Base-by-base conservation (phyloP, 345 rosid species). In the Hibiscus mutabilis region DNA sequence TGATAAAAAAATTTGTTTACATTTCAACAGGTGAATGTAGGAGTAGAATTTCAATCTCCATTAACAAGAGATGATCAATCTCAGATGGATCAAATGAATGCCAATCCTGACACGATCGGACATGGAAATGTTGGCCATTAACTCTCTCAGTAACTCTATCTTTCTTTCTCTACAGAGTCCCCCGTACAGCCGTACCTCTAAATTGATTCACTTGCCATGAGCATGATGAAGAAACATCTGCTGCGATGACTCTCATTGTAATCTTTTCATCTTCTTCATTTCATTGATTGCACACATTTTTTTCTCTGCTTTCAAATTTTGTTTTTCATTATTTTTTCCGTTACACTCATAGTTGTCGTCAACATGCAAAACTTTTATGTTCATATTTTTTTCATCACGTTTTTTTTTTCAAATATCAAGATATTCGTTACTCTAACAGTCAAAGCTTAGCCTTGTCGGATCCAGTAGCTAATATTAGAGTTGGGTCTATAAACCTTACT, bases 381-480 rank as follows among this genome's bases (percentile, higher is more conserved):
- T 29, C 3, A 29, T 29, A 29, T 29, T 29, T 29, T n/a, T 29
- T 29, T 3, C n/a, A 29, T 29, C 31, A 29, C 31, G 3, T 29
- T 29, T 29, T 27, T 29, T 29, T 29, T 0, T n/a, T n/a, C 31
- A 29, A 29, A 29, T 29, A 29, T 29, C 31, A 29, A 3, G 31
- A 29, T 29, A 29, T 29, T 29, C 31, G 31, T 29, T 29, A 29
- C 31, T 29, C 31, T 3, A 29, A 29, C 31, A 29, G 31, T 29
- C 31, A 29, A 29, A 29, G 31, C 31, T 29, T 29, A 29, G 31
- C 31, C 0, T 6, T 22, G 69, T 22, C 53, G 13, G 87, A 83
- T 67, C 82, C 82, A 11, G 76, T 83, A 3, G 87, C 84, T 16
- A 93, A 86, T 58, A 76, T 95, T 3, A 76, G 64, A 73, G 82